Evolutionary conservation across 2,329 filamentous ascomycete genomes (phyloP).

Genomic region (Elsinoe perseae): DNA sequence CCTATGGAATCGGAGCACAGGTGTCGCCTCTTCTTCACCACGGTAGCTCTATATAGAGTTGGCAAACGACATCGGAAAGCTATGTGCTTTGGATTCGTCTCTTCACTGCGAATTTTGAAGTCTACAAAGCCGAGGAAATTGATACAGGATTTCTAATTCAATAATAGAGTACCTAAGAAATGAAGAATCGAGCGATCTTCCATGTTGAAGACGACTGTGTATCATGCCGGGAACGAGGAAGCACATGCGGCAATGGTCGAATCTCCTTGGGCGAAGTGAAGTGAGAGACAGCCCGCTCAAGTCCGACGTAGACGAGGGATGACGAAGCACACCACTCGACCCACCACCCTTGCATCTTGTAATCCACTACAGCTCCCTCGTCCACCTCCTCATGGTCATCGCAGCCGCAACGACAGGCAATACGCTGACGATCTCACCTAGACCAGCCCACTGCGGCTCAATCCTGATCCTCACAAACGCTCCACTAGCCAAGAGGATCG

Average conservation of each 20-base stretch:
- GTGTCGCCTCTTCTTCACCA: no score
- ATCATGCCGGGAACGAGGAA: background rate
- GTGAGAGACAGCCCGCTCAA: background rate
- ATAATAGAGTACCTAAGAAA: background rate
- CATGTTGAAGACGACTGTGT: background rate
- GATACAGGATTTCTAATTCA: no score
- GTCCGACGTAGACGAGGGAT: background rate
- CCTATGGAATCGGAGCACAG: no score
- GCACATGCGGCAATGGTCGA: background rate
- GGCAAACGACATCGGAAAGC: no score
- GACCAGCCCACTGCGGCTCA: constrained; percentile 56
- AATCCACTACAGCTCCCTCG: constrained; percentile 2
- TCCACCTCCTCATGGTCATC: constrained; percentile 25
- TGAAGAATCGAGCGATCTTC: background rate
- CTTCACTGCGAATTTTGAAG: no score
- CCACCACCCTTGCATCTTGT: background rate
- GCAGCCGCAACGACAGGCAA: constrained; percentile 59
- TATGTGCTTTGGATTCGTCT: no score
- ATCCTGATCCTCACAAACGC: constrained; percentile 52
- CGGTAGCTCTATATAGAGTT: no score
- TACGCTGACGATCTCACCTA: constrained; percentile 68
- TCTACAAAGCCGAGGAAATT: no score
- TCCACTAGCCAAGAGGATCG: constrained; percentile 58
- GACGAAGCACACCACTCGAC: background rate
- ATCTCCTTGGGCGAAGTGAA: background rate